Evolutionary conservation across 352 stramenopile species (phyloP).

Genomic region (Pilasporangium apinafurcum): DNA sequence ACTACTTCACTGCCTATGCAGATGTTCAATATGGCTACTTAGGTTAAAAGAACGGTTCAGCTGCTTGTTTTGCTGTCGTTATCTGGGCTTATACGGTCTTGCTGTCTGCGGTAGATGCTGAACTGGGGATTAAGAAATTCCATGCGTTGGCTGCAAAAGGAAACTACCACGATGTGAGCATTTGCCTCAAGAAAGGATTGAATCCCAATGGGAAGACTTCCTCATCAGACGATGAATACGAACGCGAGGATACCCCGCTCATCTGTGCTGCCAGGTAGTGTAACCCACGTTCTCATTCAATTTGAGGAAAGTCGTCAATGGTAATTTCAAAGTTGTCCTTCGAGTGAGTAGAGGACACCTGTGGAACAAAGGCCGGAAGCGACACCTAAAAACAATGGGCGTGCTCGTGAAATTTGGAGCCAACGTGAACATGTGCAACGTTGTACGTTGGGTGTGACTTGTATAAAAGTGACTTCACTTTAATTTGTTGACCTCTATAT

Average conservation of each 20-base stretch:
- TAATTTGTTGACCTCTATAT: not conserved
- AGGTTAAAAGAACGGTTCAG: slow-evolving; percentile 4
- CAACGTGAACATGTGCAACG: slow-evolving; percentile 46
- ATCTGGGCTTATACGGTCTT: not conserved
- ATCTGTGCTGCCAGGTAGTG: slow-evolving; percentile 57
- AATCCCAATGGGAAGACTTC: slow-evolving; percentile 41
- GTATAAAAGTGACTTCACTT: not conserved
- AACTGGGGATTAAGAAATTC: slow-evolving; percentile 43
- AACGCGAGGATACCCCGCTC: slow-evolving; percentile 43
- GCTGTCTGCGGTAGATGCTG: slow-evolving; percentile 33
- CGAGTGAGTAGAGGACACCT: slow-evolving; percentile 16
- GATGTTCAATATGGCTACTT: slow-evolving; percentile 53
- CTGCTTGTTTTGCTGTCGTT: no score
- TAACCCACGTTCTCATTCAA: not conserved
- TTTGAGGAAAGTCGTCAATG: no score
- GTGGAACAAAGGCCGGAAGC: slow-evolving; percentile 37
- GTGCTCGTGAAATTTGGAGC: slow-evolving; percentile 45
- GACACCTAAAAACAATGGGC: slow-evolving; percentile 49
- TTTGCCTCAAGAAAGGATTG: slow-evolving; percentile 48
- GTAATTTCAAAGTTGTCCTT: no score
- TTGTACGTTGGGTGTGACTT: slow-evolving; percentile 8
- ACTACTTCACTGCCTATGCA: slow-evolving; percentile 46
- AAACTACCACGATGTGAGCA: slow-evolving; percentile 25
- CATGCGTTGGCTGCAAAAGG: slow-evolving; percentile 43
- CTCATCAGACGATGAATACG: slow-evolving; percentile 36